These are phyloP conservation scores for Aspergillus bombycis DNA, from an alignment of 2,329 filamentous ascomycete genomes.

Conservation along the genomic window DNA sequence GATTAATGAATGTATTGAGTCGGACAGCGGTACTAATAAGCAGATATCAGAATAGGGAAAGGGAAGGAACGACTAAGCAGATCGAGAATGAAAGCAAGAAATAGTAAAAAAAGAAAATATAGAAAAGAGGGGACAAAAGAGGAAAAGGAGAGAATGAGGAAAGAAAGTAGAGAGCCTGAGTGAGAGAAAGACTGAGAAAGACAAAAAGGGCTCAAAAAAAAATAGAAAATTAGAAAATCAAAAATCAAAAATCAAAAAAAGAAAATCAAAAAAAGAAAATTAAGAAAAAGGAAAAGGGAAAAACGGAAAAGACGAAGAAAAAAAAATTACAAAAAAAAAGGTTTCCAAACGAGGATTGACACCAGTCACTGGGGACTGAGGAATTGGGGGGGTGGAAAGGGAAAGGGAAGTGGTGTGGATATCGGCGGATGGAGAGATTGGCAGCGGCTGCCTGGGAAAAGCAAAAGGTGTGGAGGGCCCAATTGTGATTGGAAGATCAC, in stretches of 20 bases:
- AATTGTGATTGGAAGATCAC: conserved; percentile 26
- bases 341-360: conserved; percentile 13
- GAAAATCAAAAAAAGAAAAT: conserved; percentile 21
- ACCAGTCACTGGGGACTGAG: conserved; percentile 4
- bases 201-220: conserved; percentile 18
- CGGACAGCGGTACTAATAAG: conserved; percentile 14
- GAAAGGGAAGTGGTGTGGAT: neutral
- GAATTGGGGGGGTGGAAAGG: neutral
- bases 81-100: conserved; percentile 21
- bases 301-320: conserved; percentile 17
- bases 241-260: conserved; percentile 21
- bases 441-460: conserved; percentile 16
- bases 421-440: conserved; percentile 3
- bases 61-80: conserved; percentile 13
- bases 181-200: conserved; percentile 19
- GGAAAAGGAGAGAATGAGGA: conserved; percentile 24
- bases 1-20: conserved; percentile 11
- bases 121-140: conserved; percentile 21
- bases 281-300: conserved; percentile 15
- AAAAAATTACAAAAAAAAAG: conserved; percentile 17
- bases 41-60: conserved; percentile 21
- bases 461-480: conserved; percentile 19
- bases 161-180: conserved; percentile 20
- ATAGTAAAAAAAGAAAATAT: conserved; percentile 23
- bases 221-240: conserved; percentile 21